These are phyloP conservation scores for Antrodiella citrinella DNA, from an alignment of 768 basidiomycete genomes.

Conservation along the genomic window DNA sequence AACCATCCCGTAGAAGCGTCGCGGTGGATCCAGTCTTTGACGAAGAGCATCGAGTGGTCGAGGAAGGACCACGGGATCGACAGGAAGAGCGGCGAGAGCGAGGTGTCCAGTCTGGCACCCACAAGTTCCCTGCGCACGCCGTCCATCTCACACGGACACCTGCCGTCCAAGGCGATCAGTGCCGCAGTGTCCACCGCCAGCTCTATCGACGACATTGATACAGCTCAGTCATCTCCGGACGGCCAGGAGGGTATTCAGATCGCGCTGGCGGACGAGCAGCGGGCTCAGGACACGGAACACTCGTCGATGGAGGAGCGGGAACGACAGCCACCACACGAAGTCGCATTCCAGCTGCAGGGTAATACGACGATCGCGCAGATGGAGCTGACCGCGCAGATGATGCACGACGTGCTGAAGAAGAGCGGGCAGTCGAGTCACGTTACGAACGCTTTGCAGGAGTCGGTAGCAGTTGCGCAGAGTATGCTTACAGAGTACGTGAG, in stretches of 20 bases:
- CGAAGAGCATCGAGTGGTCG: slow-evolving; percentile 65
- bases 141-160: slow-evolving; percentile 5
- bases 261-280: slow-evolving; percentile 18
- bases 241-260: slow-evolving; percentile 20
- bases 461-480: slow-evolving; percentile 45
- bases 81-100: slow-evolving; percentile 42
- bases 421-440: slow-evolving; percentile 21
- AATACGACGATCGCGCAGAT: slow-evolving; percentile 69
- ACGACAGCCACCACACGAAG: slow-evolving; percentile 46
- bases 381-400: slow-evolving; percentile 63
- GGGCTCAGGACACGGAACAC: slow-evolving; percentile 29
- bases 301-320: slow-evolving; percentile 37
- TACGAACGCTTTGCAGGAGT: slow-evolving; percentile 28
- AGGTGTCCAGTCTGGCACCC: slow-evolving; percentile 22
- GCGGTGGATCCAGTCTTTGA: slow-evolving; percentile 77
- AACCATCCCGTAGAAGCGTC: slow-evolving; percentile 86
- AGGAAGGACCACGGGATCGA: slow-evolving; percentile 30
- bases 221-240: slow-evolving; percentile 17
- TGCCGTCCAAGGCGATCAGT: background rate
- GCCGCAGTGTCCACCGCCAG: background rate
- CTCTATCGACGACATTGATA: slow-evolving; percentile 8
- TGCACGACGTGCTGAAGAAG: slow-evolving; percentile 32
- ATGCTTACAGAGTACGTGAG: slow-evolving; percentile 60
- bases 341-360: slow-evolving; percentile 55
- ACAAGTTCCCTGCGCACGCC: slow-evolving; percentile 7